phyloP scores from a whole-genome alignment of 192 early-diverging fungal genomes.

The Coemansia sp. region DNA sequence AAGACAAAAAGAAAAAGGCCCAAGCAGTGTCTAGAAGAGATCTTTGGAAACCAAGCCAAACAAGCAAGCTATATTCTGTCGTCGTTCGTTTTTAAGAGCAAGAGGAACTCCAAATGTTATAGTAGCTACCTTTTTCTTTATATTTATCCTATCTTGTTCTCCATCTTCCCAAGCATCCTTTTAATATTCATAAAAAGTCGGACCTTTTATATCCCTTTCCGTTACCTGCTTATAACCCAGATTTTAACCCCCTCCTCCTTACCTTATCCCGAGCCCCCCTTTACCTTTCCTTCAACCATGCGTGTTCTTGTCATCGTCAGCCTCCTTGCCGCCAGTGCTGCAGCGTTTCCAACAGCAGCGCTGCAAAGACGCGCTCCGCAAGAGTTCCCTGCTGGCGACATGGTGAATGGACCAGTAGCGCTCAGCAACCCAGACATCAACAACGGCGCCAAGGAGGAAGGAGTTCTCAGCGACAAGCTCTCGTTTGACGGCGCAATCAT shows the following conservation, averaged over 20 bases:
- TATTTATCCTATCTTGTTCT: too few relatives aligned
- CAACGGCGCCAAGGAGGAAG: conserved; percentile 37
- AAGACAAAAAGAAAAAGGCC: too few relatives aligned
- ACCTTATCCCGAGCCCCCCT: background rate
- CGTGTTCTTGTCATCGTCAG: conserved; percentile 32
- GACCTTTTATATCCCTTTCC: background rate
- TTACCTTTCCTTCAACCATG: conserved; percentile 12
- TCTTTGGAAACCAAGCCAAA: too few relatives aligned
- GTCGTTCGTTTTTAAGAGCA: too few relatives aligned
- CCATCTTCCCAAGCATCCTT: too few relatives aligned
- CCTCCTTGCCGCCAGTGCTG: conserved; percentile 23
- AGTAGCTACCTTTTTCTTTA: too few relatives aligned
- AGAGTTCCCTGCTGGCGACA: conserved; percentile 8
- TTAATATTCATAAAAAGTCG: too few relatives aligned
- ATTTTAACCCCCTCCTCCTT: background rate
- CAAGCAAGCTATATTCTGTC: too few relatives aligned
- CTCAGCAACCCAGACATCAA: conserved; percentile 37
- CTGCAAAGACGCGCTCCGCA: conserved; percentile 18
- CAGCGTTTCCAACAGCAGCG: conserved; percentile 6
- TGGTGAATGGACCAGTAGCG: conserved; percentile 33
- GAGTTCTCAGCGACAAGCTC: conserved; percentile 18
- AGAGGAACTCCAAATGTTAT: too few relatives aligned
- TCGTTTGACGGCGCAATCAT: conserved; percentile 36
- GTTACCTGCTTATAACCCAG: background rate
- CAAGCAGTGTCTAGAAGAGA: too few relatives aligned